Conservation (phyloP, 1,284 basidiomycete genomes). For the Marasmius fiardii region DNA sequence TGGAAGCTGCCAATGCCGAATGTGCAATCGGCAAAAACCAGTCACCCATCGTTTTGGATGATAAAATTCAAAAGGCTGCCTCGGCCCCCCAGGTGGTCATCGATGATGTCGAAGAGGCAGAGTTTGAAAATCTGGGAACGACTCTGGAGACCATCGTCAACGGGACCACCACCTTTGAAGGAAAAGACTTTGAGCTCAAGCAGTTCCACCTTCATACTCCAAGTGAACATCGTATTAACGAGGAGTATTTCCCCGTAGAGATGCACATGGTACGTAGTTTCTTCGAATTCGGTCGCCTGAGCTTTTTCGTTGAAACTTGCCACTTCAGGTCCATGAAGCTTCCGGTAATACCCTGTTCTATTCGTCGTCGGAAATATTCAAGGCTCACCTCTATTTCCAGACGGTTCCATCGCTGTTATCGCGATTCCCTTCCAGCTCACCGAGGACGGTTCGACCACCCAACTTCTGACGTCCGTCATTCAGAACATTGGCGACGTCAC, state of each 20-base stretch:
- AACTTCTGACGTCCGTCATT: constrained; percentile 17
- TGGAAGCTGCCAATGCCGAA: constrained; percentile 16
- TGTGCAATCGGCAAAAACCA: constrained; percentile 16
- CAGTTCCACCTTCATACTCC: constrained; percentile 21
- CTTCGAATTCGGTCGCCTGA: not conserved
- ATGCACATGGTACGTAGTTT: constrained; percentile 17
- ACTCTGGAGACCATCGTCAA: constrained; percentile 18
- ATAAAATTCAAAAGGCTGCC: constrained; percentile 10
- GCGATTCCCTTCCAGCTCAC: constrained; percentile 21
- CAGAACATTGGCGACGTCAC: constrained; percentile 16
- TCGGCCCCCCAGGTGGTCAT: constrained; percentile 15
- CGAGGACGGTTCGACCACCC: constrained; percentile 17
- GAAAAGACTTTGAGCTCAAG: constrained; percentile 16
- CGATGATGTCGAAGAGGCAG: constrained; percentile 15
- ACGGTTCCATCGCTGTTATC: constrained; percentile 18
- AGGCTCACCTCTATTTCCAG: constrained; percentile 3
- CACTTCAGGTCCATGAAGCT: constrained; percentile 13
- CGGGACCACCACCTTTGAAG: constrained; percentile 16
- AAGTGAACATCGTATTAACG: constrained; percentile 19
- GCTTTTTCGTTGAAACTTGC: not conserved
- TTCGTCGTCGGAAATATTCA: not conserved
- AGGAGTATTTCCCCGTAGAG: constrained; percentile 19
- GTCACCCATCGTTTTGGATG: constrained; percentile 18
- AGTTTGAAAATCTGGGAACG: constrained; percentile 20
- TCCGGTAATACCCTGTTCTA: constrained; percentile 6